These are phyloP conservation scores for Perkinsela sp. DNA, from an alignment of 208 protist species.

Conservation along the genomic window DNA sequence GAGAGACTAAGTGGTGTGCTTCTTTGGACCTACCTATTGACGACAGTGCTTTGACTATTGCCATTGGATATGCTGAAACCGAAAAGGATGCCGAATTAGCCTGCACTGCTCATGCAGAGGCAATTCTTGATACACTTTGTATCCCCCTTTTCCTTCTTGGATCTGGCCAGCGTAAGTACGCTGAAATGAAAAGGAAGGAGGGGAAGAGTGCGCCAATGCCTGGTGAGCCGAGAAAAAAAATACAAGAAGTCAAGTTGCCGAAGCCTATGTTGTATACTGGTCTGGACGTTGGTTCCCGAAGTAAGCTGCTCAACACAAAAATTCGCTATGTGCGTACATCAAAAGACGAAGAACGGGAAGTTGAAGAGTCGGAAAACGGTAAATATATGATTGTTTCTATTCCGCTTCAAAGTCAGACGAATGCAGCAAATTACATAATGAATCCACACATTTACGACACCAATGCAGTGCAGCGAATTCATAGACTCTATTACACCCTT, in stretches of 20 bases:
- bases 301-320: background rate
- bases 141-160: background rate
- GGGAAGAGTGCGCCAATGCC: background rate
- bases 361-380: background rate
- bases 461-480: background rate
- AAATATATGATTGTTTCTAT: background rate
- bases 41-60: background rate
- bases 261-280: background rate
- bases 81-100: background rate
- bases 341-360: background rate
- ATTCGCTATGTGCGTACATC: background rate
- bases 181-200: background rate
- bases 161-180: background rate
- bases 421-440: background rate
- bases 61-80: background rate
- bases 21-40: background rate
- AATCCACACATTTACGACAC: background rate
- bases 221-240: background rate
- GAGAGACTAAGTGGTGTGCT: background rate
- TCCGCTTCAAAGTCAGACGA: background rate
- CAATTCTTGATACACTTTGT: background rate
- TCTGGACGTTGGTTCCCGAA: background rate
- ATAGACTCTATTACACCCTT: background rate
- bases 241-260: background rate
- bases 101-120: background rate